Conservation (phyloP, 2,329 filamentous ascomycete species). For the Aureobasidium musti region DNA sequence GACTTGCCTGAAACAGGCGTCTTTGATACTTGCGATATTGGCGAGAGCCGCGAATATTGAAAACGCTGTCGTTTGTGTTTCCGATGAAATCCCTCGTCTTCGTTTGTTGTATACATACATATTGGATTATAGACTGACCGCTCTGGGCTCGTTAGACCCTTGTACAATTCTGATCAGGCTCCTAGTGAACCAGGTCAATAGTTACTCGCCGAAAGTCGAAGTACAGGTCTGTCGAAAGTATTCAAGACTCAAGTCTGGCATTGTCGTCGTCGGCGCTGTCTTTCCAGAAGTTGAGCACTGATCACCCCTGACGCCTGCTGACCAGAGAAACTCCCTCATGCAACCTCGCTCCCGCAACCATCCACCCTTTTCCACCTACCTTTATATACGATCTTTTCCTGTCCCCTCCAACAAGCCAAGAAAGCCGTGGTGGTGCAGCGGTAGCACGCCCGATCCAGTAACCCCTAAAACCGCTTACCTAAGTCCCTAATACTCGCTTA, state of each 20-base stretch:
- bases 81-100: neutral
- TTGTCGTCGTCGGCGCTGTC: neutral
- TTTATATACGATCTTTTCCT: neutral
- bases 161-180: neutral
- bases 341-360: neutral
- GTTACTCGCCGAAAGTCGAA: neutral
- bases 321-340: neutral
- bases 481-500: neutral
- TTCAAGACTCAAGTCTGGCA: neutral
- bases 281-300: neutral
- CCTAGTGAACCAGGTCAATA: neutral
- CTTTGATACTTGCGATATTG: conserved; percentile 83
- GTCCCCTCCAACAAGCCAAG: neutral
- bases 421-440: conserved; percentile 16
- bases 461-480: neutral
- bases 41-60: conserved; percentile 70
- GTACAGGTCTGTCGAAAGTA: neutral
- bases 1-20: conserved; percentile 69
- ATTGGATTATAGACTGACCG: conserved; percentile 1
- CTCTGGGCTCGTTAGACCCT: neutral
- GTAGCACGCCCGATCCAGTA: conserved; percentile 13
- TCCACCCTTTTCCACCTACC: neutral
- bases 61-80: neutral
- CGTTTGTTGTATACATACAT: conserved; percentile 1
- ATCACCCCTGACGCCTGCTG: neutral